Evolutionary conservation across 129 eudicot species (phyloP).

Genomic region (Pulicaria dysenterica): DNA sequence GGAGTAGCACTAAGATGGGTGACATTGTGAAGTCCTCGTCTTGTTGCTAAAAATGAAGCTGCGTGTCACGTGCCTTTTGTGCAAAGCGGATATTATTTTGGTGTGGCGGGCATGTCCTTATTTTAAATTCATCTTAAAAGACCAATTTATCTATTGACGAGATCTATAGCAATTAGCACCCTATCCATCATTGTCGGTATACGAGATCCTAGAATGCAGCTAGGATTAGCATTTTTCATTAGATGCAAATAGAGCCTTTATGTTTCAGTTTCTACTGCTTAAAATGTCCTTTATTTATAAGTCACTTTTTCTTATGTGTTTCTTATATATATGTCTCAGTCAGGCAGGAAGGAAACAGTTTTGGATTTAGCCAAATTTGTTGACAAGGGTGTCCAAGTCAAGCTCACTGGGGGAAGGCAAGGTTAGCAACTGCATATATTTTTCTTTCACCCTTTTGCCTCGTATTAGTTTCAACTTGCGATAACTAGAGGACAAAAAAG

Average conservation of each 20-base stretch:
- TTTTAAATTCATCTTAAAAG: background rate
- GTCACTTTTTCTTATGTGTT: slow-evolving; percentile 14
- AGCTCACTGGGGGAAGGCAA: slow-evolving; percentile 99
- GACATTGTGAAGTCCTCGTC: too few species aligned
- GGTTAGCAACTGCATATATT: slow-evolving; percentile 44
- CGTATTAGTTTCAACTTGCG: background rate
- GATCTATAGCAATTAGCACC: background rate
- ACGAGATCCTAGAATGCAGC: background rate
- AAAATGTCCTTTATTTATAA: background rate
- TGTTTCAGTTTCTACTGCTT: background rate
- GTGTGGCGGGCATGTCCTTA: background rate
- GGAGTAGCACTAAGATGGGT: too few species aligned
- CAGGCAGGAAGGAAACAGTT: slow-evolving; percentile 96
- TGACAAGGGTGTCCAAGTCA: slow-evolving; percentile 99
- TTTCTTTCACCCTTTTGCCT: background rate
- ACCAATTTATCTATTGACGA: slow-evolving; percentile 2
- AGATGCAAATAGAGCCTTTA: slow-evolving; percentile 9
- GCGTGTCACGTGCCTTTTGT: too few species aligned
- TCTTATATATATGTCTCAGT: slow-evolving; percentile 50
- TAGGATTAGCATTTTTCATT: background rate
- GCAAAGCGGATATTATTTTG: too few species aligned
- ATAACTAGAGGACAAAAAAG: background rate
- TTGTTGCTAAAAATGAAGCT: too few species aligned
- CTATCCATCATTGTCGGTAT: background rate
- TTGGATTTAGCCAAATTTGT: slow-evolving; percentile 94